Percentiles rank a stretch among this genome's conserved stretches.
Evolutionary conservation across 176 grass and related monocot genomes (phyloP).

Genomic region (Oryza officinalis): DNA sequence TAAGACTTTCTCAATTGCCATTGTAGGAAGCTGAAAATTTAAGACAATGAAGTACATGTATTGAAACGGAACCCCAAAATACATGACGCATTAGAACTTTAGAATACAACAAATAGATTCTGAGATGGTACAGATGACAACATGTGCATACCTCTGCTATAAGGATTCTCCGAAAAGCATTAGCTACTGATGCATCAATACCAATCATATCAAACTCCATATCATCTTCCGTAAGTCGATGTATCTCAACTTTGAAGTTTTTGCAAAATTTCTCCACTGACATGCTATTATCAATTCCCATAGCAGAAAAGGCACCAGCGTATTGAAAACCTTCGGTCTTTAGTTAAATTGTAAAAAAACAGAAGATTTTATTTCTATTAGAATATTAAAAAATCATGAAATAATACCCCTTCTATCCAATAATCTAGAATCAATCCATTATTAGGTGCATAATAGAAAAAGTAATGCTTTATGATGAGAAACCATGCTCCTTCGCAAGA

Average conservation of each 20-base stretch:
- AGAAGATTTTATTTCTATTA: not conserved
- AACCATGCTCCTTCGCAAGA: not conserved
- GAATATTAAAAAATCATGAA: not conserved
- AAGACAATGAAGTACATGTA: not conserved
- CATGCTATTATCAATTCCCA: conserved; percentile 67
- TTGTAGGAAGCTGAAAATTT: conserved; percentile 73
- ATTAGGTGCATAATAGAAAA: too few relatives aligned
- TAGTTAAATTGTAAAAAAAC: too few relatives aligned
- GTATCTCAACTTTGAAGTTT: conserved; percentile 68
- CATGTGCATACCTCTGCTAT: conserved; percentile 72
- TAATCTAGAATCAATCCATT: too few relatives aligned
- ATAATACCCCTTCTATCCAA: too few relatives aligned
- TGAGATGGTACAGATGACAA: not conserved
- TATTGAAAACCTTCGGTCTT: conserved; percentile 84
- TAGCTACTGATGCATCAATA: conserved; percentile 81
- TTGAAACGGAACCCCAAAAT: conserved; percentile 2
- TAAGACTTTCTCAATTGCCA: conserved; percentile 91
- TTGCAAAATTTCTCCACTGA: conserved; percentile 52
- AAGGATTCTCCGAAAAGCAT: conserved; percentile 88
- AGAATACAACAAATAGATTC: conserved; percentile 17
- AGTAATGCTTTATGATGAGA: too few relatives aligned
- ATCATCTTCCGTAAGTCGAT: conserved; percentile 72
- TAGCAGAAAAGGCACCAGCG: conserved; percentile 63
- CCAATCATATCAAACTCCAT: conserved; percentile 99
- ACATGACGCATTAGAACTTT: not conserved